Evolutionary conservation across 495 filamentous ascomycete genomes (phyloP).

Genomic region (Lasiosphaeria ovina): DNA sequence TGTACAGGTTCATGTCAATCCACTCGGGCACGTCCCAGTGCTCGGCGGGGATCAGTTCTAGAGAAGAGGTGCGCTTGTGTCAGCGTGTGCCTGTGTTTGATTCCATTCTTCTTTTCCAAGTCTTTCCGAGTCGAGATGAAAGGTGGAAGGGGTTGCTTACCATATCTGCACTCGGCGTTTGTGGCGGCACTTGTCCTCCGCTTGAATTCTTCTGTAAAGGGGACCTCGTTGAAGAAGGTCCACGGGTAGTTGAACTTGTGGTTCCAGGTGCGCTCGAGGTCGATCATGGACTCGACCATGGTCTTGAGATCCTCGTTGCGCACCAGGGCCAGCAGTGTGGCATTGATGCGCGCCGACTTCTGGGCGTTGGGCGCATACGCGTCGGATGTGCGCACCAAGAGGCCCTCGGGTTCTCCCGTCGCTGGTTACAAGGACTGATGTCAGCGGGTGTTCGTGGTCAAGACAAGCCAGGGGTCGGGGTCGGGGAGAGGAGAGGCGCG

Average conservation of each 20-base stretch:
- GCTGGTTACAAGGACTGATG: conserved; percentile 43
- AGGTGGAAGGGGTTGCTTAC: conserved; percentile 43
- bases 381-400: conserved; percentile 67
- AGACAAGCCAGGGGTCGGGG: not conserved
- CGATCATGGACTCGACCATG: conserved; percentile 81
- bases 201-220: conserved; percentile 93
- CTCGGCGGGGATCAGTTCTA: conserved; percentile 84
- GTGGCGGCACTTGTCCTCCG: conserved; percentile 69
- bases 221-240: conserved; percentile 97
- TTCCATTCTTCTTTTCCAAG: not conserved
- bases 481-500: not conserved
- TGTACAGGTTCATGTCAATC: conserved; percentile 85
- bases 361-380: conserved; percentile 68
- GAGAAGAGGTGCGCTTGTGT: not conserved
- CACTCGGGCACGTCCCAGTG: conserved; percentile 92
- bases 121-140: not conserved
- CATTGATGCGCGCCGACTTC: conserved; percentile 80
- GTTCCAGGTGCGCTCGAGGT: conserved; percentile 95
- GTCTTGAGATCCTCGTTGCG: conserved; percentile 84
- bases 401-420: conserved; percentile 76
- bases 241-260: conserved; percentile 99
- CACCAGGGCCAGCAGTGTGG: conserved; percentile 89
- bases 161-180: conserved; percentile 80
- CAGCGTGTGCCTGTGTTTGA: not conserved
- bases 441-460: conserved; percentile 10